Base-by-base conservation (phyloP, 2,329 filamentous ascomycete genomes). In the Chaetomiaceae sp. region DNA sequence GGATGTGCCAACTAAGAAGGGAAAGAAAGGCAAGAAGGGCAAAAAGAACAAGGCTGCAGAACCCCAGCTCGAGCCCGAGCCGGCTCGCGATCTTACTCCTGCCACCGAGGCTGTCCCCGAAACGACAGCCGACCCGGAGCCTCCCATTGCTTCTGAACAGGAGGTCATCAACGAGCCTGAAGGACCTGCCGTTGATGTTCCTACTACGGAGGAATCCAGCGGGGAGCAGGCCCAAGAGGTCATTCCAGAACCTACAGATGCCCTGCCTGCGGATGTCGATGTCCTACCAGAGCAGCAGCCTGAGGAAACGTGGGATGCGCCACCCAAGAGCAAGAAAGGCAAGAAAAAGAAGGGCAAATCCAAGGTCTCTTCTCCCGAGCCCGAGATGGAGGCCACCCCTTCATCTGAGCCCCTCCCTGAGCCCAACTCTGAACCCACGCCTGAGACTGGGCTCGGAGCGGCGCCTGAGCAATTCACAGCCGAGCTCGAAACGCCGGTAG, bases 11-110 rank as follows among this genome's bases (percentile, higher is more conserved):
- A 19, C 17, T 5, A 47, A 38, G 22, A 47, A 47, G 15, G 44
- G 31, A 3, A 47, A 47, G 22, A 47, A 47, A 17, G 15, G 20
- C 15, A 48, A 48, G 36, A 48, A 48, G 12, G 36, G 36, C 4
- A 48, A 48, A 25, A 48, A 48, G 27, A 33, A 27, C 33, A 51
- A 51, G 40, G 12, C n/a, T 22, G 29, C 44, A 3, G 51, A 53
- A 31, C 39, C 27, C 11, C n/a, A 42, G 20, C 43, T 20, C 39
- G 43, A 42, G 5, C 44, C 12, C 8, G 42, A 23, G 34, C 14
- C 17, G 22, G 7, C 20, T 5, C 23, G 11, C 4, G 47, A 49
- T 29, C 27, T n/a, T 19, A 9, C 20, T 31, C 9, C 27, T 31
- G 8, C 27, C 27, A 31, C 27, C 27, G 27, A 31, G 27, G 5